Conservation (phyloP, 345 rosid species). For the Citrus australasica region DNA sequence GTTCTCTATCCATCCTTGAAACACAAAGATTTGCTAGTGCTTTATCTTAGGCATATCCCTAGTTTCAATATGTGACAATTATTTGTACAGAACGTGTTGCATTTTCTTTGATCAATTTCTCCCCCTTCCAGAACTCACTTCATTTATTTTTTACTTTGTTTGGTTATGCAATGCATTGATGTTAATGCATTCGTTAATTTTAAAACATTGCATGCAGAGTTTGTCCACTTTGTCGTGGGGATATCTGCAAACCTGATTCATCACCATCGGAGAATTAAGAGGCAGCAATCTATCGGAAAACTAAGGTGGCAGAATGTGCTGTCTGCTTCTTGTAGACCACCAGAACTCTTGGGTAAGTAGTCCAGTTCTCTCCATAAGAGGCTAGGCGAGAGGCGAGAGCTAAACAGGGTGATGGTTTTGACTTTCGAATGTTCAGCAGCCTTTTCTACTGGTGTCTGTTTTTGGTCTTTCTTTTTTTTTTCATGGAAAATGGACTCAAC, state of each 20-base stretch:
- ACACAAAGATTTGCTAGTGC: background rate
- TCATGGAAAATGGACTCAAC: slow-evolving; percentile 19
- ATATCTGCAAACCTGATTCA: slow-evolving; percentile 65
- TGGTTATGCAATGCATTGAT: background rate
- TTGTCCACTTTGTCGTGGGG: slow-evolving; percentile 95
- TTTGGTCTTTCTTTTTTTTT: background rate
- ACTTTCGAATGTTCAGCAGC: background rate
- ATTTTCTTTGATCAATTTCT: background rate
- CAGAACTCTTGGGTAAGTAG: background rate
- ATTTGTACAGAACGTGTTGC: background rate
- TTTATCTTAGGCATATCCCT: background rate
- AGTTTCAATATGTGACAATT: background rate
- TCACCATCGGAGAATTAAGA: slow-evolving; percentile 36
- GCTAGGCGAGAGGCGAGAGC: background rate
- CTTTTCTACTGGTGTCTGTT: slow-evolving; percentile 4
- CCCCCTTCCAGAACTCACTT: background rate
- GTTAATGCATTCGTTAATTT: slow-evolving; percentile 1
- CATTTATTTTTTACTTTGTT: background rate
- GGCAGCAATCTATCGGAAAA: background rate
- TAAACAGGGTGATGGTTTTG: background rate
- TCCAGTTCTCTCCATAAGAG: background rate
- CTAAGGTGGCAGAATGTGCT: background rate
- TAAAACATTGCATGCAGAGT: slow-evolving; percentile 53
- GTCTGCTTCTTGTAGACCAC: background rate
- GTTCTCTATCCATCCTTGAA: background rate